phyloP scores from a whole-genome alignment of 352 stramenopile genomes.

The Thraustochytrium striatum region DNA sequence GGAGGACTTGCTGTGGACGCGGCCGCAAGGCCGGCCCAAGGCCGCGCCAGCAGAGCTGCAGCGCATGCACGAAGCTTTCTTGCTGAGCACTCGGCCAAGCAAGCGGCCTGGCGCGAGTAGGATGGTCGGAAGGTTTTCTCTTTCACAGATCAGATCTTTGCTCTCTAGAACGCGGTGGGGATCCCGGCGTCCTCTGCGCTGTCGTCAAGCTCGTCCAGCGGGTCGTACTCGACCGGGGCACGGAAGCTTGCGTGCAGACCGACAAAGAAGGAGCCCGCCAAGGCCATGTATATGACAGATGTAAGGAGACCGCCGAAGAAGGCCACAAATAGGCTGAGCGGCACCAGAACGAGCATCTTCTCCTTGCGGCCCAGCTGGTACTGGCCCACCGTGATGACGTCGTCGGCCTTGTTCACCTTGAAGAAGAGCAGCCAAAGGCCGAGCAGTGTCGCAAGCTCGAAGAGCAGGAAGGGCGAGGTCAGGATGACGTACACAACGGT shows the following conservation, averaged over 20 bases:
- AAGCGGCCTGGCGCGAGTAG: no score
- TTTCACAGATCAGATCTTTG: no score
- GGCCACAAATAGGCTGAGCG: conserved; percentile 24
- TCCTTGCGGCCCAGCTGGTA: conserved; percentile 40
- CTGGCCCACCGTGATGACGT: conserved; percentile 44
- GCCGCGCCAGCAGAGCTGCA: neutral
- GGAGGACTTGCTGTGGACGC: neutral
- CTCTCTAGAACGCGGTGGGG: no score
- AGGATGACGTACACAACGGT: conserved; percentile 43
- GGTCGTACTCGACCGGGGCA: conserved; percentile 27
- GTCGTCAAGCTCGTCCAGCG: conserved; percentile 36
- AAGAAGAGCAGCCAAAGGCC: conserved; percentile 45
- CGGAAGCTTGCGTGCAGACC: conserved; percentile 25
- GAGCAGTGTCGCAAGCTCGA: conserved; percentile 9
- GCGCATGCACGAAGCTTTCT: neutral
- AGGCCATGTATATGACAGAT: conserved; percentile 27
- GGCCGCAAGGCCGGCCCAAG: neutral
- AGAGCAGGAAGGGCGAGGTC: conserved; percentile 48
- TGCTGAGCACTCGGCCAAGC: neutral
- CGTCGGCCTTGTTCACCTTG: conserved; percentile 47
- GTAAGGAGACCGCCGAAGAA: conserved; percentile 46
- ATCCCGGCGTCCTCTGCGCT: no score
- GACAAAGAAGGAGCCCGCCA: conserved; percentile 16
- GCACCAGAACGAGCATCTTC: conserved; percentile 40
- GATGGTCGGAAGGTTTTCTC: no score